Base-by-base conservation (phyloP, 331 rosid species). In the Spiraea crenata region DNA sequence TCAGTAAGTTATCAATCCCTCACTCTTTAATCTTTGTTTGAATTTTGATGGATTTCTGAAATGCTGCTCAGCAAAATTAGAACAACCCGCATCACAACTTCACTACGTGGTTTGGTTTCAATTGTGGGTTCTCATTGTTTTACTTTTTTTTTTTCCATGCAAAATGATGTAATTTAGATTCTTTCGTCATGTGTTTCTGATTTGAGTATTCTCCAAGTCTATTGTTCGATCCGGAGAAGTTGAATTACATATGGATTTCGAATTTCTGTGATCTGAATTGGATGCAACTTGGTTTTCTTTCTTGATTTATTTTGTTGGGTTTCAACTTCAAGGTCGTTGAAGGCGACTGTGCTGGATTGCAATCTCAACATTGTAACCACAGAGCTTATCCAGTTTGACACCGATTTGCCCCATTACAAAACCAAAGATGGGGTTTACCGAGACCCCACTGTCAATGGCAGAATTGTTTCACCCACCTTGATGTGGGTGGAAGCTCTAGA, bases 401-500 rank as follows among this genome's bases (percentile, higher is more conserved):
- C 93, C 69, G 96, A 86, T 16, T 83, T 93, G 85, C 85, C 97
- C 41, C 93, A 86, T 86, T 91, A 95, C 88, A 75, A 89, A 45
- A 95, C 95, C 44, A 85, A 85, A 76, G 99, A 91, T 78, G 99
- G 99, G 48, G 97, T 95, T 34, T 89, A 84, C 65, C 80, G 99
- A 78, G 99, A 95, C 39, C 55, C 88, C 41, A 79, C 78, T n/a
- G 77, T 34, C 25, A 82, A 82, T 76, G 93, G 99, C 7, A 86
- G 93, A 81, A 95, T 91, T 46, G 97, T 91, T 75, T 91, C 97
- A 48, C 97, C 99, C 75, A 91, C 97, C 4, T 67, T 87, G 82
- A 95, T 95, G 97, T 95, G 99, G 99, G 86, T 95, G 51, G 99
- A 95, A 77, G 99, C 97, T 70, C 80, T 95, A 63, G 99, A 95